Evolutionary conservation across 257 asterid genomes (phyloP), one percentile per base, ranked within the genome.

Genomic region (Perilla frutescens): DNA sequence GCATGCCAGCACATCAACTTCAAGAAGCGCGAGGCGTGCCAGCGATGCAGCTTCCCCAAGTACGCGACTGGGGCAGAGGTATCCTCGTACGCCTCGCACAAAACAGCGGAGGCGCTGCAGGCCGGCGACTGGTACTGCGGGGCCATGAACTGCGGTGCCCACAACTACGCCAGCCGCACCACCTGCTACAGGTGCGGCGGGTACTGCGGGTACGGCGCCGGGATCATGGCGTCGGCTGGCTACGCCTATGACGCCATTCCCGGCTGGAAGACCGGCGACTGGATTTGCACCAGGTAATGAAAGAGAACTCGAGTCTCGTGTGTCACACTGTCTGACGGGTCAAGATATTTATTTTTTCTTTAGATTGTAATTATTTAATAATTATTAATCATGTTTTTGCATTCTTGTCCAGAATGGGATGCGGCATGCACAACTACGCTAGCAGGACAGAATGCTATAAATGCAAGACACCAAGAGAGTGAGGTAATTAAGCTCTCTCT

Each of bases 201-300:
- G 31, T 90, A 74, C 54, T 76, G 76, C 53, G 96, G 87, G 1
- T 73, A 77, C 5, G 88, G 82, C 0, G 84, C 81, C 29, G 92
- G 78, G 50, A 56, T 85, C 61, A 72, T 80, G 53, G 85, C 85
- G 5, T 44, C 96, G 0, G 81, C 82, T 2, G 89, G 88, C 26
- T 87, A 85, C 48, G 85, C 73, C 14, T 82, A 66, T 65, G 94
- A 80, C 9, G 68, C 93, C 29, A 68, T 90, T 60, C 98, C 98
- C 8, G 97, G 98, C 5, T 93, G 97, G 93, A 93, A 93, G 77
- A 76, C 74, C 37, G 98, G 98, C 13, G 97, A 93, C 71, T 93
- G 98, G 98, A 86, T 90, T 37, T 93, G 98, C 81, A 43, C 37
- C 41, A 82, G 91, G 96, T 89, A 61, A 1, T 3, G 26, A 20